Evolutionary conservation across 2,329 filamentous ascomycete genomes (phyloP).

Genomic region (Sporothrix luriei): DNA sequence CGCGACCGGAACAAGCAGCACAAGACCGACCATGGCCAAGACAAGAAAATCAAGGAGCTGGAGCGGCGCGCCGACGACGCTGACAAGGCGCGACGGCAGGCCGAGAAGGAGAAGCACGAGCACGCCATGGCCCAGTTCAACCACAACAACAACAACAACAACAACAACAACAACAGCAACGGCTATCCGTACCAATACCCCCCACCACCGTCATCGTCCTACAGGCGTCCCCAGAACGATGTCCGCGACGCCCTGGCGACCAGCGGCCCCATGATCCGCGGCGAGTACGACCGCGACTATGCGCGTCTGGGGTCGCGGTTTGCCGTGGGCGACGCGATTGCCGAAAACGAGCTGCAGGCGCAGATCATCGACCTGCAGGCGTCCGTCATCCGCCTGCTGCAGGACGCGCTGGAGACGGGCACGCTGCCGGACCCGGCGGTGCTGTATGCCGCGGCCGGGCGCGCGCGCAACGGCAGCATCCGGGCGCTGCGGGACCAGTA

Average conservation of each 20-base stretch:
- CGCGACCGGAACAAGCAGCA: constrained; percentile 42
- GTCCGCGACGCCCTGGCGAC: constrained; percentile 41
- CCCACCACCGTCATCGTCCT: not conserved
- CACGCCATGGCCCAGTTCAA: constrained; percentile 25
- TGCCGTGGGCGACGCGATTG: constrained; percentile 44
- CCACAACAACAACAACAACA: constrained; percentile 27
- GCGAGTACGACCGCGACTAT: constrained; percentile 44
- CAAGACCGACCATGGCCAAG: constrained; percentile 43
- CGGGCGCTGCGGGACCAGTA: constrained; percentile 44
- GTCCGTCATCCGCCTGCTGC: constrained; percentile 45
- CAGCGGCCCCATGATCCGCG: constrained; percentile 42
- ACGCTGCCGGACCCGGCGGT: constrained; percentile 40
- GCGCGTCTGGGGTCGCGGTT: constrained; percentile 43
- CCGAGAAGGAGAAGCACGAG: constrained; percentile 29
- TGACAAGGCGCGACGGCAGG: constrained; percentile 33
- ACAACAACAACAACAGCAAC: constrained; percentile 24
- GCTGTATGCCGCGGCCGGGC: constrained; percentile 43
- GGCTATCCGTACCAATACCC: not conserved
- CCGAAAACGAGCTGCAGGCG: constrained; percentile 45
- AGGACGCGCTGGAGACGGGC: constrained; percentile 44
- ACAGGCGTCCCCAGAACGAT: constrained; percentile 35
- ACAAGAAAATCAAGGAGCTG: constrained; percentile 42
- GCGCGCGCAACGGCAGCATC: constrained; percentile 44
- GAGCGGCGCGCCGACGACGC: constrained; percentile 38
- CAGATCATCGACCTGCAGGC: constrained; percentile 46